These are phyloP conservation scores for Coprinopsis strossmayeri DNA, from an alignment of 768 basidiomycete species.

Conservation along the genomic window DNA sequence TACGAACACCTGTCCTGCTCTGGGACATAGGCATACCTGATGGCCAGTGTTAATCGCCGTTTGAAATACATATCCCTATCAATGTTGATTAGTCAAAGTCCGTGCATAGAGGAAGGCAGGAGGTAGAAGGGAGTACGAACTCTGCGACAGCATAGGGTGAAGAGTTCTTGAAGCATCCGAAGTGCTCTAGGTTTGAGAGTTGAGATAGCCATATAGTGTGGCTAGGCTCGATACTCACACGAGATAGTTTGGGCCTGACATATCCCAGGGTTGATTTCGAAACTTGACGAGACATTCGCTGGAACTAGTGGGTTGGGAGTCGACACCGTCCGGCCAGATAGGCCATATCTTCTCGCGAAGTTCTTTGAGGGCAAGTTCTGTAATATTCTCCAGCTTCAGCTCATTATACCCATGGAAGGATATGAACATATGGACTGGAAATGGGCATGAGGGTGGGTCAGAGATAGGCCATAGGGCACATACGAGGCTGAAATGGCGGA, in stretches of 20 bases:
- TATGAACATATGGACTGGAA: constrained; percentile 65
- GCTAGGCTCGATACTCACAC: constrained; percentile 33
- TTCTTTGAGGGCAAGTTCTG: constrained; percentile 47
- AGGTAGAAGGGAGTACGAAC: constrained; percentile 29
- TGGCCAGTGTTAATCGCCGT: constrained; percentile 54
- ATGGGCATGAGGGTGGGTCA: background rate
- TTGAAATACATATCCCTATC: constrained; percentile 65
- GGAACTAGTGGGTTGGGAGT: constrained; percentile 34
- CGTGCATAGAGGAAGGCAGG: background rate
- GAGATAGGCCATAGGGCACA: background rate
- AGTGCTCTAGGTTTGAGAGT: constrained; percentile 38
- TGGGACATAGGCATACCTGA: constrained; percentile 27
- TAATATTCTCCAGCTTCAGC: constrained; percentile 49
- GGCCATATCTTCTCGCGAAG: constrained; percentile 50
- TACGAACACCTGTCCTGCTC: background rate
- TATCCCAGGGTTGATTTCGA: constrained; percentile 60
- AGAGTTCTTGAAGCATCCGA: constrained; percentile 54
- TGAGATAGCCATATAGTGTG: constrained; percentile 8
- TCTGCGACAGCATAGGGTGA: constrained; percentile 50
- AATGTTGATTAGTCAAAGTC: constrained; percentile 6
- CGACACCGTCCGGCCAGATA: constrained; percentile 64
- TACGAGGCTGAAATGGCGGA: constrained; percentile 6
- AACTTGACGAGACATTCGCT: constrained; percentile 59
- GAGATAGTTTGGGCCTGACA: constrained; percentile 44
- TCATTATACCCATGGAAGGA: constrained; percentile 63